Evolutionary conservation across 1,139 yeast genomes (phyloP), one percentile per base, ranked within the genome.

Genomic region (Nakaseomyces uthaithaninus): DNA sequence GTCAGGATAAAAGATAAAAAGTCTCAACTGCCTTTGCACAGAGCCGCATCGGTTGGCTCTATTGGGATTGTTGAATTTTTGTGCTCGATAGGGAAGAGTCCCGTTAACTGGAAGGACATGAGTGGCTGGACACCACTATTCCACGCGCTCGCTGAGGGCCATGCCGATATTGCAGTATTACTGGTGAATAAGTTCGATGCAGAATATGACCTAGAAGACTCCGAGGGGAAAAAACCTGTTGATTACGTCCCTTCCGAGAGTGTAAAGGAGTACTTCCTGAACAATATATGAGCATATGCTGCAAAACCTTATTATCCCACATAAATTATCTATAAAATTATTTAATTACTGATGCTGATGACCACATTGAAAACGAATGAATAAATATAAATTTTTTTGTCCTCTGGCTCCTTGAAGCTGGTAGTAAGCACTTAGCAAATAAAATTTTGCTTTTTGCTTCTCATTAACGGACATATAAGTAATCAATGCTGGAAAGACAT

Each of bases 141-240:
- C 59, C 94, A 86, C 60, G 95, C 97, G 0, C 64, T 83, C 41
- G 91, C 95, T 0, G 98, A 89, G 59, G 96, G 96, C 0, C 80
- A 81, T 55, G 89, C 80, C 2, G 95, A 85, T 44, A 75, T 77
- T 7, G 95, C 84, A 0, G 69, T 76, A 2, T 54, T 66, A 31
- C 64, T 89, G 38, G 75, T 79, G 4, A 52, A 47, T 18, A 68
- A 70, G 36, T 65, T 69, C 22, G 93, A 93, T 0, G 95, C 94
- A 0, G 86, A 83, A 52, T 65, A 68, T 2, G 57, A 60, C 2
- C 46, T 69, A 5, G 67, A 61, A 37, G 76, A 73, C 49, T 48
- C 55, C 2, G 80, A 77, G 10, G 86, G 79, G 2, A 63, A 71
- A 42, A 70, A 72, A 2, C 77, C 94, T 1, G 47, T 68, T 4